Evolutionary conservation across 208 protist species (phyloP).

Genomic region (Trypanosoma grayi): DNA sequence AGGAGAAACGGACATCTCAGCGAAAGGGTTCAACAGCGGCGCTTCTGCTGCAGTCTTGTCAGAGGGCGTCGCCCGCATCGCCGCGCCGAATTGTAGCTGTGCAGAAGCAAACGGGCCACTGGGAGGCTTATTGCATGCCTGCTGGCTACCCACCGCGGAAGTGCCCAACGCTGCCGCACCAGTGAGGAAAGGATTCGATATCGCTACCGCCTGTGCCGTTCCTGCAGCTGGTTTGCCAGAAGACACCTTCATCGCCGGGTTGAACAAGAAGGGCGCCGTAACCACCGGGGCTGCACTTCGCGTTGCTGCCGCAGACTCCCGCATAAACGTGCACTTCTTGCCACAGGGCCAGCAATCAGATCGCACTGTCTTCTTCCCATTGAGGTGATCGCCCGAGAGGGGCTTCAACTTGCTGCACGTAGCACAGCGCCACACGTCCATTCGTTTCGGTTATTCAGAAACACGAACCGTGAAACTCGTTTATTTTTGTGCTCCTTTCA

Average conservation of each 20-base stretch:
- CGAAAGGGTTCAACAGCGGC: too few relatives aligned
- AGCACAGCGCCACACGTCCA: conserved; percentile 42
- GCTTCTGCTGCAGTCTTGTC: too few relatives aligned
- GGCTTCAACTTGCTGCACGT: conserved; percentile 47
- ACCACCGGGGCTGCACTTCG: not conserved
- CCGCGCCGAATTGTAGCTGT: too few relatives aligned
- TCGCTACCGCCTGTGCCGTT: not conserved
- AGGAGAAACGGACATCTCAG: not conserved
- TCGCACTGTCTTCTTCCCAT: conserved; percentile 46
- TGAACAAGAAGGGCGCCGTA: conserved; percentile 20
- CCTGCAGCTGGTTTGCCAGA: not conserved
- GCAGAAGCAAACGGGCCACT: too few relatives aligned
- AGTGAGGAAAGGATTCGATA: too few relatives aligned
- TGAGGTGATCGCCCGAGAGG: conserved; percentile 40
- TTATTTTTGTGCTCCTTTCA: too few relatives aligned
- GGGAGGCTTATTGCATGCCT: too few relatives aligned
- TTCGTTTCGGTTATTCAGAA: too few relatives aligned
- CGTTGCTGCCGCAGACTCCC: not conserved
- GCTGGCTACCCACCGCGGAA: too few relatives aligned
- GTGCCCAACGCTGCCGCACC: too few relatives aligned
- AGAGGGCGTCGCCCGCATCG: too few relatives aligned
- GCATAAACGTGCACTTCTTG: conserved; percentile 42
- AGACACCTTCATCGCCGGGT: not conserved
- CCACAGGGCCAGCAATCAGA: conserved; percentile 64
- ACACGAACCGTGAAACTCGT: too few relatives aligned